Percentiles rank a stretch among this genome's conserved stretches.
Conservation (phyloP, 177 flowering plant species). For the Vitis hybrid region DNA sequence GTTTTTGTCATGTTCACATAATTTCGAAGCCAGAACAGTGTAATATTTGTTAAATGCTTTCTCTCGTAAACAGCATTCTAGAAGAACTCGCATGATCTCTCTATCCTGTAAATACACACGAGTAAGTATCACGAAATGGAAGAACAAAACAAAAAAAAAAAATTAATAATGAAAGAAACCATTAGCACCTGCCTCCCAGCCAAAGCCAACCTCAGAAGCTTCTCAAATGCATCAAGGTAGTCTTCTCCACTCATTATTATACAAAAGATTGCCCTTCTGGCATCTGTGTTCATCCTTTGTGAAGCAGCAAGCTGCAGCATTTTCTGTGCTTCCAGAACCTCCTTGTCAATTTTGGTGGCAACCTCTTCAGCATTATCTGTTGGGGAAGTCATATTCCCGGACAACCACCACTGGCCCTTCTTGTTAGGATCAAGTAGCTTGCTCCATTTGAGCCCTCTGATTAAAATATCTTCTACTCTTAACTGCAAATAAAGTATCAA, state of each 20-base stretch:
- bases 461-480: slow-evolving; percentile 59
- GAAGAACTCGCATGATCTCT: slow-evolving; percentile 85
- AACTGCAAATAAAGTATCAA: slow-evolving; percentile 47
- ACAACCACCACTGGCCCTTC: slow-evolving; percentile 97
- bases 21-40: slow-evolving; percentile 68
- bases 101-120: slow-evolving; percentile 64
- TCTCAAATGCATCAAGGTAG: slow-evolving; percentile 87
- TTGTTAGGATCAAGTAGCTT: slow-evolving; percentile 87
- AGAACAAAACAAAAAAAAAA: not conserved
- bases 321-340: slow-evolving; percentile 74
- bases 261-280: slow-evolving; percentile 87
- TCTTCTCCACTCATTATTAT: slow-evolving; percentile 94
- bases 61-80: slow-evolving; percentile 93
- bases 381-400: slow-evolving; percentile 54
- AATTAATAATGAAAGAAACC: not conserved
- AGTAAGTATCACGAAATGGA: not conserved
- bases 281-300: slow-evolving; percentile 94
- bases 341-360: slow-evolving; percentile 73
- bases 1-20: slow-evolving; percentile 90
- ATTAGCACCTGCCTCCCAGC: slow-evolving; percentile 80
- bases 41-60: slow-evolving; percentile 90
- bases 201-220: slow-evolving; percentile 79
- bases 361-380: slow-evolving; percentile 53
- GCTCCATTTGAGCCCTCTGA: slow-evolving; percentile 86
- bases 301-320: slow-evolving; percentile 84